Percentiles rank a stretch among this genome's conserved stretches.
Conservation (phyloP, 805 yeast species). For the Saccharomycopsis synnaedendra region DNA sequence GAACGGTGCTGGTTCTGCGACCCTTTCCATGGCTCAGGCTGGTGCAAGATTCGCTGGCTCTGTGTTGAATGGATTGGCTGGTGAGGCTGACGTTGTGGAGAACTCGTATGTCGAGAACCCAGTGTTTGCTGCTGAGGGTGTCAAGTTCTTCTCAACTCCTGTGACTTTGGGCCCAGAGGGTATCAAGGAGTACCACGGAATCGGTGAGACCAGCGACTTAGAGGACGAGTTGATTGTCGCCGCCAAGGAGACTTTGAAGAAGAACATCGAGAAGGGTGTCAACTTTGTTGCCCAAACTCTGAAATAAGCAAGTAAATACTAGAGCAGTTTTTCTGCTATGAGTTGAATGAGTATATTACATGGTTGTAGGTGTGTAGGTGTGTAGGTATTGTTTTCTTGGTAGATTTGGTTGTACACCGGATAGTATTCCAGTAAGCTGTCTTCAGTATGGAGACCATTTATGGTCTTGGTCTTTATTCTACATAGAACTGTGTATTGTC, state of each 20-base stretch:
- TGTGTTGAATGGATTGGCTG: conserved; percentile 43
- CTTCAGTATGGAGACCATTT: too few species aligned
- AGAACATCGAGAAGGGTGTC: conserved; percentile 90
- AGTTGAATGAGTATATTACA: too few species aligned
- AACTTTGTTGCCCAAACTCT: conserved; percentile 45
- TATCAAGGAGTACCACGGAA: conserved; percentile 67
- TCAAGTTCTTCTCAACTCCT: conserved; percentile 91
- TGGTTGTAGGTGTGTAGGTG: too few species aligned
- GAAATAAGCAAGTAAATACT: conserved; percentile 7
- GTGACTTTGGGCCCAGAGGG: conserved; percentile 91
- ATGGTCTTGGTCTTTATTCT: too few species aligned
- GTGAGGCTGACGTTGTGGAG: conserved; percentile 47
- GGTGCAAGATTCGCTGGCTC: conserved; percentile 67
- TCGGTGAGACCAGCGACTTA: conserved; percentile 61
- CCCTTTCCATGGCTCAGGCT: conserved; percentile 79
- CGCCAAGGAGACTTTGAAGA: conserved; percentile 82
- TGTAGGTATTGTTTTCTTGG: too few species aligned
- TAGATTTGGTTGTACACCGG: too few species aligned
- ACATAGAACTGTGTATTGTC: too few species aligned
- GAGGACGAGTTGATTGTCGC: conserved; percentile 76
- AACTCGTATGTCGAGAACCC: conserved; percentile 73
- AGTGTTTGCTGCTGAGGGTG: conserved; percentile 76
- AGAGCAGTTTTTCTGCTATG: too few species aligned
- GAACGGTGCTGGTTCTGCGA: conserved; percentile 77
- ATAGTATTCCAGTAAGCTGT: too few species aligned